Conservation (phyloP, 2,329 filamentous ascomycete species). For the Paecilomyces fulvus region DNA sequence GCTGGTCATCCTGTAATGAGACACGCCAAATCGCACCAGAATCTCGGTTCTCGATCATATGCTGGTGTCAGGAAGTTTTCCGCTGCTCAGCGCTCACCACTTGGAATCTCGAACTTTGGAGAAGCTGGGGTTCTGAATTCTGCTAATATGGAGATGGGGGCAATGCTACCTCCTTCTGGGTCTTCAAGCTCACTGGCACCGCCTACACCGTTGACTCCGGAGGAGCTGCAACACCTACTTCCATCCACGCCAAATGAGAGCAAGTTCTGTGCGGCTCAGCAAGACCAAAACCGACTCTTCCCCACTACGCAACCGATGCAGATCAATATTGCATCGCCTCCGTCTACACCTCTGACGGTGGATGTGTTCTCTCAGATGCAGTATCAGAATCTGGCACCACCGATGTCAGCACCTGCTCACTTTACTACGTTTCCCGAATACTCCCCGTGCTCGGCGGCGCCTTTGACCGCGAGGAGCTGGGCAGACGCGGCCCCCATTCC, state of each 20-base stretch:
- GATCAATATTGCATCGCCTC: constrained; percentile 36
- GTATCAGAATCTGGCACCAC: constrained; percentile 29
- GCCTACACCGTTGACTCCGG: constrained; percentile 36
- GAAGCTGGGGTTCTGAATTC: constrained; percentile 31
- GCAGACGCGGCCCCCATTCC: constrained; percentile 30
- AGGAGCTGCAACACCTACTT: constrained; percentile 34
- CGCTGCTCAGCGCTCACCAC: constrained; percentile 38
- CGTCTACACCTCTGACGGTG: constrained; percentile 32
- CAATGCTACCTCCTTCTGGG: constrained; percentile 24
- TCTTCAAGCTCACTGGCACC: constrained; percentile 31
- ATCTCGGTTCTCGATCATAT: constrained; percentile 34
- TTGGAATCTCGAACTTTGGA: constrained; percentile 37
- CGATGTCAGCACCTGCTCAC: constrained; percentile 37
- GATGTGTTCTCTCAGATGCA: constrained; percentile 31
- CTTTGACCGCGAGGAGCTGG: constrained; percentile 35
- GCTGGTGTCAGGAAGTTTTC: constrained; percentile 40
- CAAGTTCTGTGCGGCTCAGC: constrained; percentile 28
- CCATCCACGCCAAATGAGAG: constrained; percentile 31
- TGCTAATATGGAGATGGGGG: constrained; percentile 24
- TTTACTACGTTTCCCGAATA: constrained; percentile 36
- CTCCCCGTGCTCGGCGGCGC: constrained; percentile 26
- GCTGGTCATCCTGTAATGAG: constrained; percentile 29
- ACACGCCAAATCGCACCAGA: constrained; percentile 39
- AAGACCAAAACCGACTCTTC: constrained; percentile 24
- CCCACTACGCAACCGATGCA: constrained; percentile 32